Evolutionary conservation across 441 rosid genomes (phyloP).

Genomic region (Euphorbia celastroides): DNA sequence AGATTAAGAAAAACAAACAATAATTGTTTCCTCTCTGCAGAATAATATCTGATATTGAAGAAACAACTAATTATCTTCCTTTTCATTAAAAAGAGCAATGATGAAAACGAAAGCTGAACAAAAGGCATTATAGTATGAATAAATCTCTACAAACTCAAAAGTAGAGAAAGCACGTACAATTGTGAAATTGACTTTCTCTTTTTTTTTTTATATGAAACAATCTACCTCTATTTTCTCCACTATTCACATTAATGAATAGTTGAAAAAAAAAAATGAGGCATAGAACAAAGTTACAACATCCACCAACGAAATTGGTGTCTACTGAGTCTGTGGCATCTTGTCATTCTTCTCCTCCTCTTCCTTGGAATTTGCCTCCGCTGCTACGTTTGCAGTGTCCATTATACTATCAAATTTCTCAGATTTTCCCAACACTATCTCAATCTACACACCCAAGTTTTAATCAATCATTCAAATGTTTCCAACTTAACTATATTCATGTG

Average conservation of each 20-base stretch:
- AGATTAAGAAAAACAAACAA: too few relatives aligned
- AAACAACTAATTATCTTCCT: too few relatives aligned
- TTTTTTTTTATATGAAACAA: conserved; percentile 6
- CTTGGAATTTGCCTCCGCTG: conserved; percentile 32
- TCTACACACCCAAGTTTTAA: conserved; percentile 26
- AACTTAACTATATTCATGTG: background rate
- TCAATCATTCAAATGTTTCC: background rate
- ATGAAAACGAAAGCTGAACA: too few relatives aligned
- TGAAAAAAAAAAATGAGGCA: conserved; percentile 11
- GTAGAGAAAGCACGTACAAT: conserved; percentile 10
- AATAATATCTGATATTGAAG: too few relatives aligned
- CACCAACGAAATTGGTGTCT: background rate
- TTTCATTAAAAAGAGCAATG: too few relatives aligned
- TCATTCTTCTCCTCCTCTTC: conserved; percentile 39
- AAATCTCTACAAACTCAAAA: background rate
- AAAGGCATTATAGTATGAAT: background rate
- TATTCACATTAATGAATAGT: conserved; percentile 1
- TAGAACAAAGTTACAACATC: conserved; percentile 26
- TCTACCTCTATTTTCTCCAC: conserved; percentile 9
- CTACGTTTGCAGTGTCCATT: conserved; percentile 35
- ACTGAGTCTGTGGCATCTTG: background rate
- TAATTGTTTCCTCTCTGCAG: too few relatives aligned
- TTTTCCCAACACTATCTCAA: conserved; percentile 69
- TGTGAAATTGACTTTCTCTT: conserved; percentile 9
- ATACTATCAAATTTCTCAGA: conserved; percentile 66